phyloP scores from a whole-genome alignment of 2,329 filamentous ascomycete genomes.

The Zalaria sp. region DNA sequence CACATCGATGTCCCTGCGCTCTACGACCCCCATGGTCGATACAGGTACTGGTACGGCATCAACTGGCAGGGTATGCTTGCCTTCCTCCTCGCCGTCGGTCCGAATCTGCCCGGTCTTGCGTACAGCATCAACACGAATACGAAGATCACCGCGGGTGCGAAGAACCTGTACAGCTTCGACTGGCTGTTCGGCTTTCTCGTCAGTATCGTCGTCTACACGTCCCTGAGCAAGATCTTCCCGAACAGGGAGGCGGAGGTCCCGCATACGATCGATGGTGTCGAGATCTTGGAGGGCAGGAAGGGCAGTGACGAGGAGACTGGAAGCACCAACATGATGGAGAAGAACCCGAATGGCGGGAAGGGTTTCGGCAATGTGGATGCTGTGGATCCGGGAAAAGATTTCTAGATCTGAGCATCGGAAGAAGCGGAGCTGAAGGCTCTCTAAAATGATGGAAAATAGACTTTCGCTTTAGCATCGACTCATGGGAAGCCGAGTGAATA shows the following conservation, averaged over 20 bases:
- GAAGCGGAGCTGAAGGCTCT: too few relatives aligned
- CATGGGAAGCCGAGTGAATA: too few relatives aligned
- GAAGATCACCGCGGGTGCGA: slow-evolving; percentile 5
- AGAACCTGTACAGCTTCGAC: slow-evolving; percentile 34
- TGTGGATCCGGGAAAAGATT: slow-evolving; percentile 1
- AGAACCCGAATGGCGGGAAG: neutral
- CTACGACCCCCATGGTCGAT: slow-evolving; percentile 35
- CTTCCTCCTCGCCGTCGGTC: slow-evolving; percentile 42
- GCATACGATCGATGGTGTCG: neutral
- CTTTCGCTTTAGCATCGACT: too few relatives aligned
- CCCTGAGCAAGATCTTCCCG: slow-evolving; percentile 15
- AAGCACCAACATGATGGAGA: neutral
- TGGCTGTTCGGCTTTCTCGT: slow-evolving; percentile 48
- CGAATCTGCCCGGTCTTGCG: slow-evolving; percentile 38
- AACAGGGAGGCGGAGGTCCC: neutral
- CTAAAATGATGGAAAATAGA: too few relatives aligned
- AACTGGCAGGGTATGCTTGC: slow-evolving; percentile 48
- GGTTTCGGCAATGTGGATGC: slow-evolving; percentile 1
- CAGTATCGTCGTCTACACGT: slow-evolving; percentile 41
- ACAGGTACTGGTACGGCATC: slow-evolving; percentile 37
- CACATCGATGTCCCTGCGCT: slow-evolving; percentile 32
- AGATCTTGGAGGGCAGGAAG: slow-evolving; percentile 3
- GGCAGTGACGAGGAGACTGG: neutral
- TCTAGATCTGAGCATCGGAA: neutral
- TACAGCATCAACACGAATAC: slow-evolving; percentile 7